Evolutionary conservation across 2,329 filamentous ascomycete genomes (phyloP).

Genomic region (Tolypocladium pustulatum): DNA sequence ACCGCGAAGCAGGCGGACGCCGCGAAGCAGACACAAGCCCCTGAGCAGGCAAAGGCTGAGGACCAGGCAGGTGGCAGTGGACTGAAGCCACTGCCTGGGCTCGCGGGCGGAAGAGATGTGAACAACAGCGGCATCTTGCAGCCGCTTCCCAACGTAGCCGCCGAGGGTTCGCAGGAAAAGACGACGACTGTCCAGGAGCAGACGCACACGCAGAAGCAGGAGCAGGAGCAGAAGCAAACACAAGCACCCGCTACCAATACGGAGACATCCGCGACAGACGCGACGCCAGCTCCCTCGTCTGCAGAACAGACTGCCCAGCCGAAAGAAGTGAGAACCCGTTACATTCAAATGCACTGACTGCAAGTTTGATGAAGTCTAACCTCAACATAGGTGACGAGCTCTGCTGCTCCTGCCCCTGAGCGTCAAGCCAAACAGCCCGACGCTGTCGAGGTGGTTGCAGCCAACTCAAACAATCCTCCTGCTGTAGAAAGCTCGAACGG

Average conservation of each 20-base stretch:
- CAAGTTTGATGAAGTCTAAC: background rate
- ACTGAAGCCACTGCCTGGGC: background rate
- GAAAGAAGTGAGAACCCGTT: background rate
- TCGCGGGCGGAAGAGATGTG: background rate
- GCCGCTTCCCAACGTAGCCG: background rate
- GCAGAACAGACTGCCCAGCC: background rate
- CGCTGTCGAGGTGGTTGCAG: background rate
- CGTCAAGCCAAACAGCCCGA: background rate
- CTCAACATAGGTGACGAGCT: background rate
- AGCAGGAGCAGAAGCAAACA: background rate
- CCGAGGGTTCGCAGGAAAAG: background rate
- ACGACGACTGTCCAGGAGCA: background rate
- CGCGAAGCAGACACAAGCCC: background rate
- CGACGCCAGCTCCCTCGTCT: background rate
- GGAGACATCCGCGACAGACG: background rate
- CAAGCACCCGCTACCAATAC: background rate
- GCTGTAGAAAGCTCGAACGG: background rate
- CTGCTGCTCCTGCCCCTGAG: background rate
- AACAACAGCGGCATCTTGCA: background rate
- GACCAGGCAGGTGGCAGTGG: background rate
- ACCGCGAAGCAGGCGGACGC: background rate
- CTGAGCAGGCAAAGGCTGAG: background rate
- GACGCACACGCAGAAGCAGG: background rate
- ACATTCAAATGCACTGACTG: too few relatives aligned
- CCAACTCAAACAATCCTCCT: background rate